Percentiles rank a stretch among this genome's conserved stretches.
Evolutionary conservation across 2,329 filamentous ascomycete genomes (phyloP).

Genomic region (Verticillium klebahnii): DNA sequence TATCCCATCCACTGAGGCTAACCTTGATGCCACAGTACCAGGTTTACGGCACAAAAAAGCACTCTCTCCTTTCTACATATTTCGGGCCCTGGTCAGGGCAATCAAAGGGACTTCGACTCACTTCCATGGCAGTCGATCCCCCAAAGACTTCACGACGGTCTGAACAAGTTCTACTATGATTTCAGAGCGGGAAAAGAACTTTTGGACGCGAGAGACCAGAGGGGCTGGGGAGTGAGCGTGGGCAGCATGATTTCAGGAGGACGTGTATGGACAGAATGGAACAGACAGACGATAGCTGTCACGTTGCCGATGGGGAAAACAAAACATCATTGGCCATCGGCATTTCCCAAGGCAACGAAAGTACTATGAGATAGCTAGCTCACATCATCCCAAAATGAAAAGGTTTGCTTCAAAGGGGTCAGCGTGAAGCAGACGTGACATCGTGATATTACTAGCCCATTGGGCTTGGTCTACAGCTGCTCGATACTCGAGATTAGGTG

Average conservation of each 20-base stretch:
- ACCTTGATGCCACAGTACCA: no score
- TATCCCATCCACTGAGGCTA: no score
- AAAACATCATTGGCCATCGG: not conserved
- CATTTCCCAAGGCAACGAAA: not conserved
- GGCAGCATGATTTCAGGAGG: not conserved
- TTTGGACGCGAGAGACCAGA: not conserved
- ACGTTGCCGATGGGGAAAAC: not conserved
- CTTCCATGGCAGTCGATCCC: no score
- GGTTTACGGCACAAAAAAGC: no score
- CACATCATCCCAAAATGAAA: not conserved
- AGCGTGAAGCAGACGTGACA: not conserved
- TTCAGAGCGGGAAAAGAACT: not conserved
- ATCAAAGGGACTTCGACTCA: no score
- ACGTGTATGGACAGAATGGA: not conserved
- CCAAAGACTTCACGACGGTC: no score
- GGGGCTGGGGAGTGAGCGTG: not conserved
- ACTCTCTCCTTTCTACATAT: no score
- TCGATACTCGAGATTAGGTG: conserved; percentile 53
- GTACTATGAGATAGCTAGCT: not conserved
- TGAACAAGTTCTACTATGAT: no score
- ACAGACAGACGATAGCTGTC: not conserved
- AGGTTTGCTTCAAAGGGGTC: not conserved
- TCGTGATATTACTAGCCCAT: not conserved
- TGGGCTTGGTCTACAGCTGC: conserved; percentile 40
- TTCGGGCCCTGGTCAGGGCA: no score